Evolutionary conservation across 768 basidiomycete genomes (phyloP), one percentile per base, ranked within the genome.

Genomic region (Suillus subluteus): DNA sequence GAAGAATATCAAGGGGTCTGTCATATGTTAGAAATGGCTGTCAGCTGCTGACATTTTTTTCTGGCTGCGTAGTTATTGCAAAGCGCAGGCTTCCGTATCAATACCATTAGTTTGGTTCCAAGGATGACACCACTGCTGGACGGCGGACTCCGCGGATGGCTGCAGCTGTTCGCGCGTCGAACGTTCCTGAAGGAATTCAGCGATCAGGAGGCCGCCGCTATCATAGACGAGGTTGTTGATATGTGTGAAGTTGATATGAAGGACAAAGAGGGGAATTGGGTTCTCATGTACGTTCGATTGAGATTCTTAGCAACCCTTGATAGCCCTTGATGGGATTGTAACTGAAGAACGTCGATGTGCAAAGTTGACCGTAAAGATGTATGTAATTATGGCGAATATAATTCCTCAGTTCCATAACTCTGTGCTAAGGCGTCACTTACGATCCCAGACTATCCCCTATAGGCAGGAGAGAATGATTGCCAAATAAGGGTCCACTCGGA

Each of bases 201-300:
- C 13, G 87, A 90, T 23, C 75, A 75, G 46, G 86, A 89, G 67
- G 89, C 88, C 0, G 79, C 81, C 30, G 80, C 79, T 62, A 86
- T 94, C 50, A 87, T 93, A 74, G 73, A 82, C 40, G 87, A 91
- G 71, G 89, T 91, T 9, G 82, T 83, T 72, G 79, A 87, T 67
- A 78, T 86, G 71, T 85, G 85, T 69, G 75, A 73, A 50, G 75
- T 86, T 38, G 90, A 90, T 70, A 87, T 83, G 73, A 79, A 80
- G 71, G 88, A 91, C 73, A 73, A 70, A n/a, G 76, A 79, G 35
- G 88, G 88, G 18, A 83, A 83, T 13, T 92, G 91, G 91, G 78
- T 83, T 38, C 79, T 92, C 79, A 87, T 94, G 83, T 94, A 92
- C 72, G 86, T 86, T 67, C 80, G 94, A 58, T 75, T 94, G 71